Evolutionary conservation across 768 basidiomycete genomes (phyloP).

Genomic region (Terana coerulea): DNA sequence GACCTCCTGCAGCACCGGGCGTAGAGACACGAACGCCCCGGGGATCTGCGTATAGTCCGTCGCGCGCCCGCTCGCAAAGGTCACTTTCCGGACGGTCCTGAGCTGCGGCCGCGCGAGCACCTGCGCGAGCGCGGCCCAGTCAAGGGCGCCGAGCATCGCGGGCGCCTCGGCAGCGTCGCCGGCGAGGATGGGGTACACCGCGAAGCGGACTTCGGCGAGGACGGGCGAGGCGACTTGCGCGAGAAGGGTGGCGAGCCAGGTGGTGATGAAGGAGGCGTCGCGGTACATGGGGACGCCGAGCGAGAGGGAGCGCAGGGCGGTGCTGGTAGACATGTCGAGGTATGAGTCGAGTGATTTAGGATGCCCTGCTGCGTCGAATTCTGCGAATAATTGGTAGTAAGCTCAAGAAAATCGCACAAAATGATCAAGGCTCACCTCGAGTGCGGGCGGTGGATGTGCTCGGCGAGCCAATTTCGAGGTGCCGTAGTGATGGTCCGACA

Average conservation of each 20-base stretch:
- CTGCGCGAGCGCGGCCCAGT: background rate
- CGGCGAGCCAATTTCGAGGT: slow-evolving; percentile 16
- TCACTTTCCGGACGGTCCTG: background rate
- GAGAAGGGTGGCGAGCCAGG: slow-evolving; percentile 7
- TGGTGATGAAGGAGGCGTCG: slow-evolving; percentile 6
- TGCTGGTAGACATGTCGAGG: slow-evolving; percentile 7
- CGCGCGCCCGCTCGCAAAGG: slow-evolving; percentile 2
- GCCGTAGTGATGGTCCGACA: slow-evolving; percentile 1
- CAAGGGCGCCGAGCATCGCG: slow-evolving; percentile 6
- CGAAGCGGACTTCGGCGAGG: slow-evolving; percentile 12
- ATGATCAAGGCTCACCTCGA: background rate
- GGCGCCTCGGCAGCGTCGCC: slow-evolving; percentile 9
- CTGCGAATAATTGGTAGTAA: background rate
- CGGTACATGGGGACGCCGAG: slow-evolving; percentile 13
- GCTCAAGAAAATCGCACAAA: background rate
- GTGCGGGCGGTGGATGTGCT: background rate
- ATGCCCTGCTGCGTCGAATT: background rate
- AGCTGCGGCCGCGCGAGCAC: background rate
- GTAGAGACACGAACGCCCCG: slow-evolving; percentile 5
- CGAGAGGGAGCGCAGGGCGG: background rate
- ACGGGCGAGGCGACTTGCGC: slow-evolving; percentile 5
- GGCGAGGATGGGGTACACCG: slow-evolving; percentile 9
- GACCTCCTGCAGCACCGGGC: slow-evolving; percentile 1
- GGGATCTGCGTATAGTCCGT: slow-evolving; percentile 10
- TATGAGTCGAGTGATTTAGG: background rate